phyloP scores from a whole-genome alignment of 495 filamentous ascomycete species.

The Haplographium delicatum region DNA sequence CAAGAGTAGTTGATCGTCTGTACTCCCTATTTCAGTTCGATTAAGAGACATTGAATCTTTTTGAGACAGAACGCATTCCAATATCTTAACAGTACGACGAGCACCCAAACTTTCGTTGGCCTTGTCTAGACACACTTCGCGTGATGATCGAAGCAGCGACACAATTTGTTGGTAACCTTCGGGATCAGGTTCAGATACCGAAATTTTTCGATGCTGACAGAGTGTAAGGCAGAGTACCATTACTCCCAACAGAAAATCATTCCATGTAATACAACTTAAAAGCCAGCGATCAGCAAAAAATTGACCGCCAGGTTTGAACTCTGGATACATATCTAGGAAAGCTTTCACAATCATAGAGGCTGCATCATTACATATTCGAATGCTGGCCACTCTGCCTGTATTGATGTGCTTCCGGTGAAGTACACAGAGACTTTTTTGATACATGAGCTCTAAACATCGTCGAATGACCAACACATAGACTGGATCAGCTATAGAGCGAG shows the following conservation, averaged over 20 bases:
- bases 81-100: no score
- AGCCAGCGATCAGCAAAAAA: slow-evolving; percentile 37
- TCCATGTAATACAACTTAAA: slow-evolving; percentile 33
- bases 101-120: no score
- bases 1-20: no score
- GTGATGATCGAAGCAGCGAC: no score
- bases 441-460: slow-evolving; percentile 30
- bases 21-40: no score
- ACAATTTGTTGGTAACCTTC: no score
- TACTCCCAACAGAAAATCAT: slow-evolving; percentile 42
- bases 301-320: slow-evolving; percentile 32
- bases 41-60: no score
- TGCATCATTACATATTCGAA: slow-evolving; percentile 35
- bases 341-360: slow-evolving; percentile 33
- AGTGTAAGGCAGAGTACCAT: slow-evolving; percentile 41
- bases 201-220: no score
- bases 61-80: no score
- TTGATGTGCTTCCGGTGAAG: slow-evolving; percentile 35
- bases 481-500: slow-evolving; percentile 34
- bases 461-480: slow-evolving; percentile 33
- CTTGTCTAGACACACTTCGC: no score
- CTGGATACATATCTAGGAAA: slow-evolving; percentile 33
- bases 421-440: slow-evolving; percentile 33
- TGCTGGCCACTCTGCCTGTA: slow-evolving; percentile 8
- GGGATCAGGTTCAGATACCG: no score